phyloP scores from a whole-genome alignment of 164 flowering plant genomes.

The Chimonanthus salicifolius region DNA sequence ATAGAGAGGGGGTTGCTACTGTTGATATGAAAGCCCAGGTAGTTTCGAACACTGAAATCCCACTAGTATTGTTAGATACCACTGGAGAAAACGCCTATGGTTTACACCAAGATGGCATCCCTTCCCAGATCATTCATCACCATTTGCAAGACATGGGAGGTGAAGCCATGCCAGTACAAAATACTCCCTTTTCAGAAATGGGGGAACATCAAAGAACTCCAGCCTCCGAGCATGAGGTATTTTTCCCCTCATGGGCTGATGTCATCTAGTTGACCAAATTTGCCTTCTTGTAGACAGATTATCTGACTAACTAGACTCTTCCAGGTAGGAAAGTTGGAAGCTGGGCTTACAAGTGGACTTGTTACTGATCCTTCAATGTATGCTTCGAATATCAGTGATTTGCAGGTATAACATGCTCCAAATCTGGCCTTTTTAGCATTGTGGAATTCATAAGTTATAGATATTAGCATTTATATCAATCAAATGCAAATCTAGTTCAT shows the following conservation, averaged over 20 bases:
- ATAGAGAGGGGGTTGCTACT: slow-evolving; percentile 25
- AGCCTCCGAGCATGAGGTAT: background rate
- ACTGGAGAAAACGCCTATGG: slow-evolving; percentile 12
- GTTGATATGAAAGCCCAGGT: slow-evolving; percentile 24
- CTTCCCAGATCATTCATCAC: slow-evolving; percentile 19
- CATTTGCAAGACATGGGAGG: slow-evolving; percentile 19
- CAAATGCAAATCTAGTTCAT: background rate
- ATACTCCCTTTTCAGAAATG: background rate
- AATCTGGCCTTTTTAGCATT: background rate
- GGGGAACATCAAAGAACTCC: background rate
- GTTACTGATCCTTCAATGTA: slow-evolving; percentile 43
- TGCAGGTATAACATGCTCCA: slow-evolving; percentile 59
- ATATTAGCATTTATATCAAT: too few species aligned
- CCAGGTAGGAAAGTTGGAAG: slow-evolving; percentile 58
- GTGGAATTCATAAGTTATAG: too few species aligned
- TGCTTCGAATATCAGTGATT: slow-evolving; percentile 54
- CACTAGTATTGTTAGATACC: slow-evolving; percentile 17
- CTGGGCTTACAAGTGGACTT: slow-evolving; percentile 36
- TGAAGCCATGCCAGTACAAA: slow-evolving; percentile 22
- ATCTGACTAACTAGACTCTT: slow-evolving; percentile 3
- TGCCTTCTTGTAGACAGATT: background rate
- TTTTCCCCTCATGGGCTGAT: background rate
- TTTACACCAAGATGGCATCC: slow-evolving; percentile 18
- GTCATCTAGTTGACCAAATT: background rate
- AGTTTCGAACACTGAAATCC: slow-evolving; percentile 28